phyloP scores from a whole-genome alignment of 2,329 filamentous ascomycete species.

The Chrysoporthe deuterocubensis region DNA sequence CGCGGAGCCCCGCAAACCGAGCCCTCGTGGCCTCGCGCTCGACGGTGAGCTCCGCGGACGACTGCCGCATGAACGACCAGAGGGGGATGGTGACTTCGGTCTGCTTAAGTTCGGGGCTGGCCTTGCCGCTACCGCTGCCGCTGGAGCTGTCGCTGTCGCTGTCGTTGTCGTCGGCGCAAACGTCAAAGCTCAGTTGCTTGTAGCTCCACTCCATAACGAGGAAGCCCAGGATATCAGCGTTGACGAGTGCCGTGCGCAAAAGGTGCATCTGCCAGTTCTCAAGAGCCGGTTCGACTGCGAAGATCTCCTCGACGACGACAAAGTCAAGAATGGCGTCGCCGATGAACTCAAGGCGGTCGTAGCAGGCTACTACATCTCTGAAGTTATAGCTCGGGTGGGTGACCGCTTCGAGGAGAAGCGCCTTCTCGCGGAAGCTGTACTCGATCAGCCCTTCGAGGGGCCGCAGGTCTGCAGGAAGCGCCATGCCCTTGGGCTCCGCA shows the following conservation, averaged over 20 bases:
- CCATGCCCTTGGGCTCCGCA: constrained; percentile 39
- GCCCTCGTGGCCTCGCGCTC: constrained; percentile 49
- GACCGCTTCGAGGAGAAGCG: constrained; percentile 75
- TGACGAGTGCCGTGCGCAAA: constrained; percentile 76
- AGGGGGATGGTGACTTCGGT: constrained; percentile 46
- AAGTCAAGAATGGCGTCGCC: constrained; percentile 86
- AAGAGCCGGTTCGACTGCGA: constrained; percentile 47
- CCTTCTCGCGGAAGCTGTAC: constrained; percentile 70
- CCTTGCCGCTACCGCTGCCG: constrained; percentile 33
- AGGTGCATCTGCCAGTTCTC: constrained; percentile 70
- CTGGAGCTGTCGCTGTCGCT: not conserved
- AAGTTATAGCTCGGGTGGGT: constrained; percentile 70
- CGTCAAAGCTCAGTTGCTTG: constrained; percentile 37
- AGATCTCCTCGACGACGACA: constrained; percentile 70
- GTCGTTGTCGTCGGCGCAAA: not conserved
- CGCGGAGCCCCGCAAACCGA: constrained; percentile 54
- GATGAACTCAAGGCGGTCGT: constrained; percentile 83
- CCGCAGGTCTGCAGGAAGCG: constrained; percentile 46
- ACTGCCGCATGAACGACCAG: constrained; percentile 72
- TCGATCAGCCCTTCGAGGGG: constrained; percentile 69
- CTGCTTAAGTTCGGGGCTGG: constrained; percentile 25
- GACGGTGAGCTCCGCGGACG: constrained; percentile 49
- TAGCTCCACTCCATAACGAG: constrained; percentile 64
- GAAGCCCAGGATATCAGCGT: constrained; percentile 80
- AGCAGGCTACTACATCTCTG: constrained; percentile 51